phyloP scores from a whole-genome alignment of 208 protist genomes.

The Trichomonas gallinae region DNA sequence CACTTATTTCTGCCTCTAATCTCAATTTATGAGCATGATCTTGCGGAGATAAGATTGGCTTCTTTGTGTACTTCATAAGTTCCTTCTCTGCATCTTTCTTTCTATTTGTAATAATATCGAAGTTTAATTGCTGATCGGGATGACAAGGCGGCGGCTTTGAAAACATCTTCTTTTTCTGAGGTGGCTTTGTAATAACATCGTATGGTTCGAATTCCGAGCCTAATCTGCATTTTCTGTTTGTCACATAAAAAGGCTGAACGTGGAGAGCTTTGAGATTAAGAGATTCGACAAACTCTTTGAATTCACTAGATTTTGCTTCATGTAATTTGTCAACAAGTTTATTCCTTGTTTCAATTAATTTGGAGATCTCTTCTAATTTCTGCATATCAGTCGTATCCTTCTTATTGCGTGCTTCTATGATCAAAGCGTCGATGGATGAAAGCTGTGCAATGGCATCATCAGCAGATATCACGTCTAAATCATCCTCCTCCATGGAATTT shows the following conservation, averaged over 20 bases:
- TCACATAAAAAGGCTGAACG: neutral
- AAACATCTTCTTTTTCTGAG: slow-evolving; percentile 8
- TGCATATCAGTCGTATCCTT: neutral
- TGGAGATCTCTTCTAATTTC: neutral
- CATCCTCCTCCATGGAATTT: neutral
- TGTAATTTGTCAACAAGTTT: neutral
- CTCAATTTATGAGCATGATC: neutral
- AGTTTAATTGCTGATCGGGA: neutral
- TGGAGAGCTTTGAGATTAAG: neutral
- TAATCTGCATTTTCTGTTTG: neutral
- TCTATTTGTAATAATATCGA: neutral
- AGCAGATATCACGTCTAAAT: neutral
- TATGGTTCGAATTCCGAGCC: neutral
- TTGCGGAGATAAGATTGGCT: neutral
- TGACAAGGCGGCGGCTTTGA: neutral
- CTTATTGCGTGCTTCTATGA: neutral
- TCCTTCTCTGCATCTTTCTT: neutral
- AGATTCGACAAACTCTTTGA: neutral
- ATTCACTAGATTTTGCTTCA: neutral
- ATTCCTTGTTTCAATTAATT: neutral
- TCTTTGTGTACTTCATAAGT: neutral
- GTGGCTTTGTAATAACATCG: neutral
- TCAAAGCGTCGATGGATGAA: neutral
- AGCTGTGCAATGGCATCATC: neutral
- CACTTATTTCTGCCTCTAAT: neutral